Conservation (phyloP, 805 yeast genomes). For the Sugiyamaella lignohabitans region DNA sequence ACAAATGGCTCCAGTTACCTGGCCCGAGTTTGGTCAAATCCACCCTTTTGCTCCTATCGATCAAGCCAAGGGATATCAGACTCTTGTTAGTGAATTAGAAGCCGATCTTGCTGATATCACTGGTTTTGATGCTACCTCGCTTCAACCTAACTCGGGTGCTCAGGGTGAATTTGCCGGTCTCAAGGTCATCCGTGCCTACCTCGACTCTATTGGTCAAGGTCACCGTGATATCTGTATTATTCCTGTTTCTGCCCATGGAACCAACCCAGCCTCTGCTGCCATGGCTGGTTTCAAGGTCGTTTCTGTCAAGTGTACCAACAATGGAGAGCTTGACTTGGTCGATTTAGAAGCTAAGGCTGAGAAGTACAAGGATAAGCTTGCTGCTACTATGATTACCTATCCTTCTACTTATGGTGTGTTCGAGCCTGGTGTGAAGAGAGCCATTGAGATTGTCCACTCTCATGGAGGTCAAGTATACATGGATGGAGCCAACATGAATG, state of each 20-base stretch:
- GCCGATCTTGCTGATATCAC: slow-evolving; percentile 84
- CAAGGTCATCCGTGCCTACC: slow-evolving; percentile 74
- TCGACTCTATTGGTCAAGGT: slow-evolving; percentile 61
- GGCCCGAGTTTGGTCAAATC: slow-evolving; percentile 83
- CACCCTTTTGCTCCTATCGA: slow-evolving; percentile 91
- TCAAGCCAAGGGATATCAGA: slow-evolving; percentile 84
- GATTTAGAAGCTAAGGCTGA: slow-evolving; percentile 71
- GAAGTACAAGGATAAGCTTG: slow-evolving; percentile 61
- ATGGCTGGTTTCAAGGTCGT: slow-evolving; percentile 95
- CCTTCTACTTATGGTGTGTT: slow-evolving; percentile 97
- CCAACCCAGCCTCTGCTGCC: slow-evolving; percentile 97
- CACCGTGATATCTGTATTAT: slow-evolving; percentile 83
- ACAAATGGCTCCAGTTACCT: slow-evolving; percentile 87
- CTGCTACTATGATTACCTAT: slow-evolving; percentile 93
- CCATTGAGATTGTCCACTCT: slow-evolving; percentile 76
- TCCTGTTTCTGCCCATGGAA: slow-evolving; percentile 97
- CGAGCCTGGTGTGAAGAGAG: slow-evolving; percentile 82
- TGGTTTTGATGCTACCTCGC: slow-evolving; percentile 83
- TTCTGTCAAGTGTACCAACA: slow-evolving; percentile 75
- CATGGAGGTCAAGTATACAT: slow-evolving; percentile 94
- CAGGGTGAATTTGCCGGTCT: slow-evolving; percentile 97
- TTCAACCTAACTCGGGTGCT: slow-evolving; percentile 97
- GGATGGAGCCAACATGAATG: slow-evolving; percentile 99
- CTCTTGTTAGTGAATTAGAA: slow-evolving; percentile 70
- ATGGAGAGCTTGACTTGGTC: slow-evolving; percentile 79